These are phyloP conservation scores for Diaporthe aspalathi DNA, from an alignment of 2,329 filamentous ascomycete species.

Conservation along the genomic window DNA sequence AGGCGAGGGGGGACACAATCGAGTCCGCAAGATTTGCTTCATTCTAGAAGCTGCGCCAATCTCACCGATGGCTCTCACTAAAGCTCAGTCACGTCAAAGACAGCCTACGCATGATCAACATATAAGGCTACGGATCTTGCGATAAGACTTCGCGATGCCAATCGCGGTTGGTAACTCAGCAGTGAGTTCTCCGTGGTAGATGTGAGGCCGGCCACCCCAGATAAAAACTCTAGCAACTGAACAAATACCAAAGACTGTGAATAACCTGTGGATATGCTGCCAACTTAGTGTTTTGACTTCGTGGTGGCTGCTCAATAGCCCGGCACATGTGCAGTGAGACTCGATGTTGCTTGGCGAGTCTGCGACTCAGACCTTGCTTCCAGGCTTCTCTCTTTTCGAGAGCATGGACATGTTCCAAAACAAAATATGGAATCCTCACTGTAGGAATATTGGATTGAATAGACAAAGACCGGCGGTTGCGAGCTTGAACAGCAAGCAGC, in stretches of 20 bases:
- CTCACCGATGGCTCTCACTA: background rate
- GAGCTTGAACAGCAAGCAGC: background rate
- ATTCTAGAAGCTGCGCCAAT: background rate
- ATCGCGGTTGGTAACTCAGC: background rate
- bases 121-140: background rate
- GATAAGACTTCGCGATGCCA: background rate
- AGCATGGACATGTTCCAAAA: fast-evolving
- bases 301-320: background rate
- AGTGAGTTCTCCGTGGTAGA: background rate
- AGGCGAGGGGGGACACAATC: background rate
- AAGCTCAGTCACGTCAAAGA: too few relatives aligned
- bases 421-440: too few relatives aligned
- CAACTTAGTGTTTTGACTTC: too few relatives aligned
- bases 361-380: background rate
- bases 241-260: background rate
- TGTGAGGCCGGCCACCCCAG: background rate
- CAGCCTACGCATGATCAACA: background rate
- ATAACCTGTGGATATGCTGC: background rate
- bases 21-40: background rate
- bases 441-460: fast-evolving
- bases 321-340: background rate
- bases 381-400: background rate
- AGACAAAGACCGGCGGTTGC: background rate
- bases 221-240: background rate
- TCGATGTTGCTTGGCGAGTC: background rate